These are phyloP conservation scores for Leptomonas seymouri DNA, from an alignment of 208 protist genomes.

Conservation along the genomic window DNA sequence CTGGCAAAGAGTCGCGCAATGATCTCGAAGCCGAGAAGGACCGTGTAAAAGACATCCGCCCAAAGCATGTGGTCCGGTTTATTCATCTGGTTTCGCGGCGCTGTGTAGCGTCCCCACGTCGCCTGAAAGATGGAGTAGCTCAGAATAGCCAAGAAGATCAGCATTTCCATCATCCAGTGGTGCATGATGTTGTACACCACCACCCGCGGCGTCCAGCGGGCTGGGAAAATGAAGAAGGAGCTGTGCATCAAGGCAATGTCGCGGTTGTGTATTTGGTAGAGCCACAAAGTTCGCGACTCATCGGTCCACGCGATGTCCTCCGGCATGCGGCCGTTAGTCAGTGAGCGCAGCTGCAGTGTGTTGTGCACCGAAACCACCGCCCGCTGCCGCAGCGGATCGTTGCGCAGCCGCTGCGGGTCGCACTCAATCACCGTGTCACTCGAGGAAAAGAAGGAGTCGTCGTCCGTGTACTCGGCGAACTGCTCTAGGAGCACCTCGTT, in stretches of 20 bases:
- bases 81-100: conserved; percentile 27
- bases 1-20: conserved; percentile 84
- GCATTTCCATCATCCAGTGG: conserved; percentile 87
- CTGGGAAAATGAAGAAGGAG: conserved; percentile 88
- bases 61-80: conserved; percentile 78
- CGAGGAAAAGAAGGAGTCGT: conserved; percentile 90
- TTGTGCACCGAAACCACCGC: conserved; percentile 67
- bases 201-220: conserved; percentile 80
- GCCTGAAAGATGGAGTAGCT: conserved; percentile 89
- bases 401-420: conserved; percentile 58
- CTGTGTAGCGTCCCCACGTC: conserved; percentile 72
- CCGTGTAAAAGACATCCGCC: conserved; percentile 89
- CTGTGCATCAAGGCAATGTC: conserved; percentile 79
- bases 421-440: conserved; percentile 64
- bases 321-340: conserved; percentile 60
- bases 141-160: conserved; percentile 76
- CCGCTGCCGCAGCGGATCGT: conserved; percentile 46
- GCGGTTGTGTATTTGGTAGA: conserved; percentile 83
- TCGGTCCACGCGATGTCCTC: conserved; percentile 57
- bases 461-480: conserved; percentile 91
- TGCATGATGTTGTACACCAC: conserved; percentile 92
- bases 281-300: conserved; percentile 52
- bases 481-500: conserved; percentile 82
- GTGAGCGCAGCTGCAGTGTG: conserved; percentile 58
- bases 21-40: conserved; percentile 83